Conservation (phyloP, 176 grass and related monocot genomes). For the Triticum aestivum region IWGSC_CS_RefSeq_v2.1 NC_057808.1:372286673-372287172, state of each 20-base stretch:
- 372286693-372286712: background rate
- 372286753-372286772: background rate
- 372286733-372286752: background rate
- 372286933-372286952: constrained; percentile 29
- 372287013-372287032: constrained; percentile 48
- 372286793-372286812: background rate
- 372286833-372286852: background rate
- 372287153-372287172: constrained; percentile 51
- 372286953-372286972: constrained; percentile 21
- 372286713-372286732: background rate
- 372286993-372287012: constrained; percentile 25
- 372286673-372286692: background rate
- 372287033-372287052: constrained; percentile 71
- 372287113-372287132: constrained; percentile 66
- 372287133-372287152: constrained; percentile 58
- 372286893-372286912: constrained; percentile 20
- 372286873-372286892: background rate
- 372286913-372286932: constrained; percentile 45
- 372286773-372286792: background rate
- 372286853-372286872: background rate
- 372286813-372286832: background rate
- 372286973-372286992: constrained; percentile 10
- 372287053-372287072: constrained; percentile 72
- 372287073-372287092: constrained; percentile 60
- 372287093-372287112: constrained; percentile 67